Conservation (phyloP, 2,329 filamentous ascomycete genomes). For the Xylaria sp. region DNA sequence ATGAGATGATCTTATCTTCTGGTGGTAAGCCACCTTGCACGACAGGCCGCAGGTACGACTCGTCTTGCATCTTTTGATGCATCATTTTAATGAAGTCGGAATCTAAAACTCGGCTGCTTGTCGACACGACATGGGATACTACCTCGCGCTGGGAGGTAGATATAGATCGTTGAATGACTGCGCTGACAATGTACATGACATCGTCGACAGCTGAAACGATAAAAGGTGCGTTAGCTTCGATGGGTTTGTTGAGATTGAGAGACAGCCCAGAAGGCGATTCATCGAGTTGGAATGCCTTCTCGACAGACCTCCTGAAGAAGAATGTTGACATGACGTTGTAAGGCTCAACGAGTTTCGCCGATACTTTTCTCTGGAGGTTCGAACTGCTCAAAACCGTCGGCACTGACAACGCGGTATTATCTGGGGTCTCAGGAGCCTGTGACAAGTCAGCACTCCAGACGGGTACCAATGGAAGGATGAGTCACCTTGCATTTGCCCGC, state of each 20-base stretch:
- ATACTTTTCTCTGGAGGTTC: constrained; percentile 81
- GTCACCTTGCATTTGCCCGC: constrained; percentile 84
- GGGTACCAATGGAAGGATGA: constrained; percentile 26
- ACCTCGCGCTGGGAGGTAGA: constrained; percentile 86
- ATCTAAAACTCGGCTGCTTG: constrained; percentile 80
- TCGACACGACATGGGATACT: constrained; percentile 80
- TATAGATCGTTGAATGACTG: constrained; percentile 85
- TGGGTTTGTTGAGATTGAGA: constrained; percentile 75
- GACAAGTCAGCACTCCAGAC: constrained; percentile 43
- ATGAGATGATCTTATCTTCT: constrained; percentile 87
- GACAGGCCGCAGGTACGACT: constrained; percentile 84
- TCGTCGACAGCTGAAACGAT: constrained; percentile 97
- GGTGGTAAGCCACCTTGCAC: constrained; percentile 85
- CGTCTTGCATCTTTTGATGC: constrained; percentile 96
- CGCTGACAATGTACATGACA: constrained; percentile 98
- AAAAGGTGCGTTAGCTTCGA: constrained; percentile 83
- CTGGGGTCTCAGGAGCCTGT: constrained; percentile 63
- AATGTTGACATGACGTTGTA: constrained; percentile 96
- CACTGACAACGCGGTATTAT: constrained; percentile 68
- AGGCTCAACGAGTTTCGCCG: constrained; percentile 76
- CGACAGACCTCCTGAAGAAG: constrained; percentile 94
- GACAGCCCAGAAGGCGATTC: constrained; percentile 84
- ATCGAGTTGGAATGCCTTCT: constrained; percentile 97
- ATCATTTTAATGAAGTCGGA: constrained; percentile 97
- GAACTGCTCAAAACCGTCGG: constrained; percentile 82